Percentiles rank a stretch among this genome's conserved stretches.
phyloP scores from a whole-genome alignment of 202 grass and related monocot genomes.

The Elaeis oleifera region DNA sequence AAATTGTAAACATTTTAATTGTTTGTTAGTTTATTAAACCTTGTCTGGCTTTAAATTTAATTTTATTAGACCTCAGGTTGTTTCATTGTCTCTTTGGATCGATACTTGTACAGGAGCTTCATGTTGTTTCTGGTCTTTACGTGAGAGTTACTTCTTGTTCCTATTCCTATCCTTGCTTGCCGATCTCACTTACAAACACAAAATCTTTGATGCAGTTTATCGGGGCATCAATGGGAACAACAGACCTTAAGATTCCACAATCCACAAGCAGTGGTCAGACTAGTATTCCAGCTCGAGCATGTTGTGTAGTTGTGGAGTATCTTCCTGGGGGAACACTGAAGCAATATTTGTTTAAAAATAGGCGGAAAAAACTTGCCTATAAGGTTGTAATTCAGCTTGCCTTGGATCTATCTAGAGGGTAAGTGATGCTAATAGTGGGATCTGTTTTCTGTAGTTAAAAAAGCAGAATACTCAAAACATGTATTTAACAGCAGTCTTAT shows the following conservation, averaged over 20 bases:
- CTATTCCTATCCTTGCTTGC: too few species aligned
- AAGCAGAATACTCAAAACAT: too few species aligned
- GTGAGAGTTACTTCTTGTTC: too few species aligned
- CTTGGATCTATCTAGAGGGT: constrained; percentile 81
- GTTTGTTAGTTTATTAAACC: too few species aligned
- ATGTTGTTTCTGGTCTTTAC: too few species aligned
- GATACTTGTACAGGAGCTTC: too few species aligned
- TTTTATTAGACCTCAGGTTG: too few species aligned
- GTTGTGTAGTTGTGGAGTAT: constrained; percentile 75
- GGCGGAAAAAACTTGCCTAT: constrained; percentile 55
- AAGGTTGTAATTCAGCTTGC: constrained; percentile 62
- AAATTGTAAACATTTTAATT: too few species aligned
- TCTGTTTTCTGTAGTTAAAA: too few species aligned
- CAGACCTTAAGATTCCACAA: constrained; percentile 54
- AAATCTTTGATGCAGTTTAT: constrained; percentile 50
- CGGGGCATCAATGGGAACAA: constrained; percentile 81
- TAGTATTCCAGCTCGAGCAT: constrained; percentile 45
- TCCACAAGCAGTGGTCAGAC: constrained; percentile 22
- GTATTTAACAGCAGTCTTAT: neutral
- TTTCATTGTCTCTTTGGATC: too few species aligned
- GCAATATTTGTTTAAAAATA: constrained; percentile 59
- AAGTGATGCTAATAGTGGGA: neutral
- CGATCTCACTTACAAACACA: neutral
- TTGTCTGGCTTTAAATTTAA: too few species aligned
- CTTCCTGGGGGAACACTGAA: constrained; percentile 60